A percentile compares a stretch with the other conserved stretches of the same genome.
Conservation (phyloP, 2,329 filamentous ascomycete genomes). For the Xylaria digitata region DNA sequence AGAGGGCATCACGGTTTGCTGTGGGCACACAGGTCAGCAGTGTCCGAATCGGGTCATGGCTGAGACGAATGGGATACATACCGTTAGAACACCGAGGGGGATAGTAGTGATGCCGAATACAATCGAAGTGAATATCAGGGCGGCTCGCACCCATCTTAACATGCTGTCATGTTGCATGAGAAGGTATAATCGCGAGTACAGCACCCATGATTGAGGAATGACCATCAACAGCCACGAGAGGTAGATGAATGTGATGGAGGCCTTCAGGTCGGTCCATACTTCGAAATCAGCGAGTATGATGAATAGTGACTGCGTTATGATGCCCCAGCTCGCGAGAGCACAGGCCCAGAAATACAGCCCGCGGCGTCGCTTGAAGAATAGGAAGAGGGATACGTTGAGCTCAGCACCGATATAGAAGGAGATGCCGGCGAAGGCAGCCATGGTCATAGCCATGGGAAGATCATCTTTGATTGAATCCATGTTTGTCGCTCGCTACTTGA, state of each 20-base stretch:
- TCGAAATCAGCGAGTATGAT: constrained; percentile 50
- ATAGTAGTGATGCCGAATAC: constrained; percentile 48
- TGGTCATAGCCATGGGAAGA: constrained; percentile 48
- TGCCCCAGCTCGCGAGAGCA: constrained; percentile 47
- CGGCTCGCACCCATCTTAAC: constrained; percentile 42
- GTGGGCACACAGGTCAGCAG: constrained; percentile 16
- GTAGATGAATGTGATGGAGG: constrained; percentile 48
- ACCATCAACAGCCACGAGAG: constrained; percentile 51
- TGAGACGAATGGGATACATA: constrained; percentile 34
- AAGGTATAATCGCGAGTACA: constrained; percentile 50
- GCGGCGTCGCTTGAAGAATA: constrained; percentile 49
- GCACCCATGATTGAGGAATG: constrained; percentile 48
- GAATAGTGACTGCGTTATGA: constrained; percentile 49
- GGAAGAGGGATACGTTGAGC: constrained; percentile 48
- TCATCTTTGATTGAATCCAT: constrained; percentile 36
- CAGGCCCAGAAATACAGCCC: constrained; percentile 52
- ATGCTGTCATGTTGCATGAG: constrained; percentile 42
- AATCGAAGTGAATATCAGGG: constrained; percentile 46
- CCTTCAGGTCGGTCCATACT: constrained; percentile 43
- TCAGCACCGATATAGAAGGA: constrained; percentile 52
- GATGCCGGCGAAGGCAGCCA: constrained; percentile 53
- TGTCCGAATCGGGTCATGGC: background rate
- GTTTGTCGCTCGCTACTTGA: constrained; percentile 13
- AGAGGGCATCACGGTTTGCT: constrained; percentile 46
- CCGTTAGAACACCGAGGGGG: constrained; percentile 46